These are phyloP conservation scores for Biancaea sappan DNA, from an alignment of 306 rosid species.

Conservation along the genomic window DNA sequence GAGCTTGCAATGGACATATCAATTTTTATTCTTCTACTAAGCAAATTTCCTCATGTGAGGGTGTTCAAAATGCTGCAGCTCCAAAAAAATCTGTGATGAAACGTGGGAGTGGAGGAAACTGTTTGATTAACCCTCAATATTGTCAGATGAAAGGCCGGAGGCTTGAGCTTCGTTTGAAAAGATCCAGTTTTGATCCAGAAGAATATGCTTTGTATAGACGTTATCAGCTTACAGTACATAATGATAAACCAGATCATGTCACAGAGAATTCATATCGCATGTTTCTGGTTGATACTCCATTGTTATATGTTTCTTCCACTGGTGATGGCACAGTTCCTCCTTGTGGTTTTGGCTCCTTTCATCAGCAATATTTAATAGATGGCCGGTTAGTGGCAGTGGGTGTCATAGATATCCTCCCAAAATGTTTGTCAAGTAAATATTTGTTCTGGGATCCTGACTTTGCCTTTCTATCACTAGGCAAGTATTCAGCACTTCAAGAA, in stretches of 20 bases:
- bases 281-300: constrained; percentile 88
- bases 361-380: constrained; percentile 86
- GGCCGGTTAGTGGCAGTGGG: constrained; percentile 92
- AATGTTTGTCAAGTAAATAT: constrained; percentile 92
- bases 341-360: constrained; percentile 98
- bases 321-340: constrained; percentile 79
- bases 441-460: constrained; percentile 98
- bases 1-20: constrained; percentile 86
- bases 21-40: constrained; percentile 70
- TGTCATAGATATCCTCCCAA: constrained; percentile 93
- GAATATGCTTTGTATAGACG: constrained; percentile 71
- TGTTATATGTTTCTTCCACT: constrained; percentile 61
- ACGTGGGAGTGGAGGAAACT: constrained; percentile 40
- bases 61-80: constrained; percentile 39
- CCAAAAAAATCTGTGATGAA: constrained; percentile 45
- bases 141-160: constrained; percentile 49
- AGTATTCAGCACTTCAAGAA: constrained; percentile 92
- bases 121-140: constrained; percentile 39
- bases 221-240: constrained; percentile 81
- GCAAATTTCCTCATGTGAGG: constrained; percentile 46
- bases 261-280: constrained; percentile 69
- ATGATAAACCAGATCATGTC: constrained; percentile 67
- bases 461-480: constrained; percentile 91
- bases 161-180: constrained; percentile 76
- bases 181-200: constrained; percentile 78